phyloP scores from a whole-genome alignment of 2,329 filamentous ascomycete genomes.

The Tolypocladium ovalisporum region DNA sequence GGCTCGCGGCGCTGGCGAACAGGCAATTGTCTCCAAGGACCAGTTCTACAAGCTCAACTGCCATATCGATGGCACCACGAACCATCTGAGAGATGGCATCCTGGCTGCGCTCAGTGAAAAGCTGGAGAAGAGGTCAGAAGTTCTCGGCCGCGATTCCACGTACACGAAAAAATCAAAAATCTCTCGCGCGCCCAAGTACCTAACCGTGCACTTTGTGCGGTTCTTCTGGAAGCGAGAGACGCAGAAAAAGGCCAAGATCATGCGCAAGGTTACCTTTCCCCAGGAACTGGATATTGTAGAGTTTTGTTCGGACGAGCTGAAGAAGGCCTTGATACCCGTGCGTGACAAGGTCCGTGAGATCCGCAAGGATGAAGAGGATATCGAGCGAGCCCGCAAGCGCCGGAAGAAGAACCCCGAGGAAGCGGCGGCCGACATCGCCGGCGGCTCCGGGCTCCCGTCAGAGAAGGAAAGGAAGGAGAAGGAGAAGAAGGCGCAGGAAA shows the following conservation, averaged over 20 bases:
- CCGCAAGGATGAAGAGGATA: constrained; percentile 87
- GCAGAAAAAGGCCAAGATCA: constrained; percentile 98
- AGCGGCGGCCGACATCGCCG: constrained; percentile 32
- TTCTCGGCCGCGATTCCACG: constrained; percentile 63
- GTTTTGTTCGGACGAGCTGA: constrained; percentile 87
- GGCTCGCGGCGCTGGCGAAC: constrained; percentile 64
- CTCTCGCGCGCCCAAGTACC: constrained; percentile 81
- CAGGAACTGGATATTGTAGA: constrained; percentile 87
- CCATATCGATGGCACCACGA: constrained; percentile 79
- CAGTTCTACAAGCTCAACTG: constrained; percentile 89
- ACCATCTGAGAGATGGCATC: constrained; percentile 85
- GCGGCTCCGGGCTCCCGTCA: constrained; percentile 35
- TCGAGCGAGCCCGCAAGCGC: constrained; percentile 83
- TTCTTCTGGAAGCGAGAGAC: constrained; percentile 97
- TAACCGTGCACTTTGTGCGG: constrained; percentile 93
- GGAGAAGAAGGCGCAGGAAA: constrained; percentile 33
- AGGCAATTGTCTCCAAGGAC: constrained; percentile 57
- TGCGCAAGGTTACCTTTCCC: constrained; percentile 96
- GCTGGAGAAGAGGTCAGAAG: constrained; percentile 78
- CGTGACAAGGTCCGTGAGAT: constrained; percentile 93
- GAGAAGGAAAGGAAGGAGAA: constrained; percentile 41
- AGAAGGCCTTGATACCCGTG: constrained; percentile 75
- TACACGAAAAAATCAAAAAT: constrained; percentile 93
- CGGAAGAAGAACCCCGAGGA: constrained; percentile 58
- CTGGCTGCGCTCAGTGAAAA: constrained; percentile 72